Base-by-base conservation (phyloP, 2,329 filamentous ascomycete species). In the Penicillium psychrosexuale region DNA sequence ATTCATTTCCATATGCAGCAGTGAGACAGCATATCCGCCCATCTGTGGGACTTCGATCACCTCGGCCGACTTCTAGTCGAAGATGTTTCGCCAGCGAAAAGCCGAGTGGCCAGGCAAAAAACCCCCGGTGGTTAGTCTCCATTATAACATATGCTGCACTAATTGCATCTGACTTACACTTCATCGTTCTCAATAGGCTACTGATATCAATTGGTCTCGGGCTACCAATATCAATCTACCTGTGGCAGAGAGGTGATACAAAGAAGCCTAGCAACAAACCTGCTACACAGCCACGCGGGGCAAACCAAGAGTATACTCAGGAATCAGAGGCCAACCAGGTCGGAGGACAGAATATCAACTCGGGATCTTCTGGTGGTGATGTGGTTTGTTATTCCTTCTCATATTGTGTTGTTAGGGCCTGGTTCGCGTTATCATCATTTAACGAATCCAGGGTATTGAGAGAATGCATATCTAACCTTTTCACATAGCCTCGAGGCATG, bases 401-500 rank as follows among this genome's bases (percentile, higher is more conserved):
- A 1, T 11, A 15, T 22, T 15, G n/a, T n/a, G 6, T n/a, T 15
- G n/a, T n/a, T 3, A 3, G 5, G 3, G 8, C 12, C 11, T 33
- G 13, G 13, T 8, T 24, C 3, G 17, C 17, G 15, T 24, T 45
- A 3, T 27, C 6, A 13, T 33, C 15, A 2, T 27, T 43, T 11
- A n/a, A 19, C 1, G 8, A 33, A 33, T 13, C 12, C 22, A 44
- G 28, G 2, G 5, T 7, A 2, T 15, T 4, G 3, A 24, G 8
- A 22, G n/a, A 27, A 15, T 11, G 1, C 4, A 12, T 27, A 12
- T 30, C 31, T 53, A 44, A 56, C 37, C n/a, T n/a, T 19, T 34
- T 17, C 9, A 2, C 8, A 37, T 28, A 60, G 58, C 58, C 56
- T 43, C 34, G 44, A 31, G 53, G 49, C 2, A 52, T 52, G 56